Percentiles rank a stretch among this genome's conserved stretches.
Conservation (phyloP, 2,329 filamentous ascomycete species). For the Sporothrix variecibatus region DNA sequence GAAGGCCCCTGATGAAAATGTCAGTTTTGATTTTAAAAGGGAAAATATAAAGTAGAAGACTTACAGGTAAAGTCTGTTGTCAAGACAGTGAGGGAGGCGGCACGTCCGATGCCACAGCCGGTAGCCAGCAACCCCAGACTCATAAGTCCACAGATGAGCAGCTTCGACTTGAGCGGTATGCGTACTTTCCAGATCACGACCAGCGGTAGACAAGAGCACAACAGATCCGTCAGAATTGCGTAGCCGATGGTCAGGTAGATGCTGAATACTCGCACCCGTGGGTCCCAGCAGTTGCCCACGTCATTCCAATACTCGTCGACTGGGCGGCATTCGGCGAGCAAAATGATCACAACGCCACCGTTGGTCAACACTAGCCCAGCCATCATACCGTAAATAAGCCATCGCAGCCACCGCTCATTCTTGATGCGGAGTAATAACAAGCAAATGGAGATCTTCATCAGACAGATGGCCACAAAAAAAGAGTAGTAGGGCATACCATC, state of each 20-base stretch:
- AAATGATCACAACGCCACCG: slow-evolving; percentile 37
- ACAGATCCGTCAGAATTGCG: slow-evolving; percentile 35
- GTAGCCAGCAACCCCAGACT: slow-evolving; percentile 37
- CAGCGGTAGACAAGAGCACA: slow-evolving; percentile 37
- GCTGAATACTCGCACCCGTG: slow-evolving; percentile 38
- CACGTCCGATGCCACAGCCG: slow-evolving; percentile 35
- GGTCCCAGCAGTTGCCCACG: slow-evolving; percentile 37
- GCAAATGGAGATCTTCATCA: slow-evolving; percentile 47
- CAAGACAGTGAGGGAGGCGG: slow-evolving; percentile 33
- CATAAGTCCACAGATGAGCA: slow-evolving; percentile 39
- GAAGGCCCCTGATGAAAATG: slow-evolving; percentile 36
- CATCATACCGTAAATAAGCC: slow-evolving; percentile 39
- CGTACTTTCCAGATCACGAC: slow-evolving; percentile 40
- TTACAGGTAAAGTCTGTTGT: slow-evolving; percentile 36
- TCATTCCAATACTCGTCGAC: slow-evolving; percentile 39
- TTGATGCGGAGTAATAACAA: slow-evolving; percentile 47
- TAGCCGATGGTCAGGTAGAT: slow-evolving; percentile 41
- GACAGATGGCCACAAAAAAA: slow-evolving; percentile 44
- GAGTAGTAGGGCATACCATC: slow-evolving; percentile 45
- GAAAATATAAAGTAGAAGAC: neutral
- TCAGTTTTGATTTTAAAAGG: neutral
- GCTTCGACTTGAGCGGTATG: slow-evolving; percentile 37
- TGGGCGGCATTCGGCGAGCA: slow-evolving; percentile 40
- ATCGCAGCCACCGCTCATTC: slow-evolving; percentile 37
- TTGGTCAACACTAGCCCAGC: slow-evolving; percentile 39